Evolutionary conservation across 164 flowering plant genomes (phyloP).

Genomic region (Annona squamosa): DNA sequence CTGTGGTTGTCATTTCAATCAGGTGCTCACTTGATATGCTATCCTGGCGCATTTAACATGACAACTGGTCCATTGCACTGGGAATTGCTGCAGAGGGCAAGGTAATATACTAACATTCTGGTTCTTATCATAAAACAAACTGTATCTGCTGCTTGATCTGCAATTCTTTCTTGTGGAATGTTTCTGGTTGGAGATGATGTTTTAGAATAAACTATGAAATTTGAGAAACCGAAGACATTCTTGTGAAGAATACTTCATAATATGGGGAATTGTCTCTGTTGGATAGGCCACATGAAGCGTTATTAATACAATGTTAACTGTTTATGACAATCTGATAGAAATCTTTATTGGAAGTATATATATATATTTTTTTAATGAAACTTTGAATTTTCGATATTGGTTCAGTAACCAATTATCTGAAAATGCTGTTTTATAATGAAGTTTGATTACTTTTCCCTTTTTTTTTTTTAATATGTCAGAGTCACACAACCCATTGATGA

Average conservation of each 20-base stretch:
- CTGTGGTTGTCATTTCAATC: conserved; percentile 6
- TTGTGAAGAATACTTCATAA: neutral
- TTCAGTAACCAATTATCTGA: too few relatives aligned
- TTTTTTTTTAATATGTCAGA: too few relatives aligned
- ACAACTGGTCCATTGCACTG: conserved; percentile 98
- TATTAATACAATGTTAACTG: too few relatives aligned
- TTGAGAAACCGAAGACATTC: neutral
- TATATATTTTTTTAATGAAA: too few relatives aligned
- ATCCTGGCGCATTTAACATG: conserved; percentile 99
- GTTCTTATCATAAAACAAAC: neutral
- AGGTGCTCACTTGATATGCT: conserved; percentile 95
- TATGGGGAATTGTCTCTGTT: too few relatives aligned
- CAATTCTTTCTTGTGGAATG: neutral
- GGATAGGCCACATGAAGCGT: too few relatives aligned
- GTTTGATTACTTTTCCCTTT: too few relatives aligned
- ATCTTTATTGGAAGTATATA: too few relatives aligned
- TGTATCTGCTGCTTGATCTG: neutral
- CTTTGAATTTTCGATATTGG: too few relatives aligned
- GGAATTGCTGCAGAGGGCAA: conserved; percentile 89
- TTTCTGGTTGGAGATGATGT: neutral
- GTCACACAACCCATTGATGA: too few relatives aligned
- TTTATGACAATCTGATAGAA: too few relatives aligned
- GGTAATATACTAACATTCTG: conserved; percentile 31
- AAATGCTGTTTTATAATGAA: too few relatives aligned
- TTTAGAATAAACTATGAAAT: neutral